phyloP scores from a whole-genome alignment of 148 eudicot genomes.

The Spergularia bocconei region DNA sequence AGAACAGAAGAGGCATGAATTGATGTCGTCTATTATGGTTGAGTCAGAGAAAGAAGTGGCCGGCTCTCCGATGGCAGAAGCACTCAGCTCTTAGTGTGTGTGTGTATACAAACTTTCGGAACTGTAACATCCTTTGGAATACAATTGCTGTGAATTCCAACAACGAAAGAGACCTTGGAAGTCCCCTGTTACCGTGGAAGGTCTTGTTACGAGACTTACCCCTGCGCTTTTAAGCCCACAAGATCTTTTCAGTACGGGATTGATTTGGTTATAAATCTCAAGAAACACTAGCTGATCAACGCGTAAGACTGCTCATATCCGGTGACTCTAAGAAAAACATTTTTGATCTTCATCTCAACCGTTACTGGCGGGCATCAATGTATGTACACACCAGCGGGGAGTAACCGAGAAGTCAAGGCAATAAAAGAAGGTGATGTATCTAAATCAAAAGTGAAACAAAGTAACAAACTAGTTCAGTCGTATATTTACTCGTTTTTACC shows the following conservation, averaged over 20 bases:
- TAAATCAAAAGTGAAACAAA: not conserved
- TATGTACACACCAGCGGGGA: not conserved
- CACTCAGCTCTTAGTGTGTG: conserved; percentile 27
- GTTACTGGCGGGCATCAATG: conserved; percentile 4
- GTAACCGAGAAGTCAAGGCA: not conserved
- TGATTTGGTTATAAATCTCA: not conserved
- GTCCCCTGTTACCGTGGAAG: not conserved
- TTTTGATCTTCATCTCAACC: not conserved
- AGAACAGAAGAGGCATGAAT: conserved; percentile 44
- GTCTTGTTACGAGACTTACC: not conserved
- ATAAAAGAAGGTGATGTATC: conserved; percentile 24
- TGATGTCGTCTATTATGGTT: conserved; percentile 37
- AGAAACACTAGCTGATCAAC: not conserved
- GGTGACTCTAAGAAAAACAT: not conserved
- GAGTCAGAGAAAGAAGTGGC: conserved; percentile 42
- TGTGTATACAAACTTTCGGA: not conserved
- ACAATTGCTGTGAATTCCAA: not conserved
- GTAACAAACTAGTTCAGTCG: not conserved
- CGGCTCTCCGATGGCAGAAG: conserved; percentile 35
- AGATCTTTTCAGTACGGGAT: conserved; percentile 1
- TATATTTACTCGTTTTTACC: not conserved
- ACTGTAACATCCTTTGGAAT: not conserved
- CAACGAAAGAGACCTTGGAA: not conserved
- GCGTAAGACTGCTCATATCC: not conserved
- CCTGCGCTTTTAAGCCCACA: not conserved